A percentile compares a stretch with the other conserved stretches of the same genome.
These are phyloP conservation scores for Arabidopsis arenosa DNA, from an alignment of 345 rosid species.

Conservation along the genomic window DNA sequence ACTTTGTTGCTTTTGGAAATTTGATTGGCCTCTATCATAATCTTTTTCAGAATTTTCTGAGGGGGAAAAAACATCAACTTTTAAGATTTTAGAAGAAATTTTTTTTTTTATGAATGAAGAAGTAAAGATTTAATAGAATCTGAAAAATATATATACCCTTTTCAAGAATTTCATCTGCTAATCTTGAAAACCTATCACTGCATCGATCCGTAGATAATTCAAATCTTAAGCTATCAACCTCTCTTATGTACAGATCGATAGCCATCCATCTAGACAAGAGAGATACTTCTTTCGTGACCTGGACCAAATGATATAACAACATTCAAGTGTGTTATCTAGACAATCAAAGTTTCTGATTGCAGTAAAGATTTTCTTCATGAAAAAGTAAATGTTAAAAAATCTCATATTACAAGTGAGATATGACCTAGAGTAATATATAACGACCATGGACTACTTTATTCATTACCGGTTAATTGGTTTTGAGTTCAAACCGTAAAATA, in stretches of 20 bases:
- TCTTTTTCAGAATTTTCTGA: conserved; percentile 63
- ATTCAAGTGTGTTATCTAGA: conserved; percentile 8
- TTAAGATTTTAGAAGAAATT: neutral
- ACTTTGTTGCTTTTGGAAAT: conserved; percentile 55
- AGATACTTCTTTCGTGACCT: conserved; percentile 95
- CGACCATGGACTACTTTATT: neutral
- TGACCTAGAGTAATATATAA: neutral
- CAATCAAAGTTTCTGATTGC: neutral
- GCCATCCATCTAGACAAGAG: conserved; percentile 99
- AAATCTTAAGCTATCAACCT: conserved; percentile 89
- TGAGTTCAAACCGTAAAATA: neutral
- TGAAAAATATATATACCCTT: conserved; percentile 40
- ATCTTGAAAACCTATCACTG: conserved; percentile 63
- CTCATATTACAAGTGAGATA: neutral
- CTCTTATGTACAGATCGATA: conserved; percentile 85
- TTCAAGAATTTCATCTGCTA: conserved; percentile 86
- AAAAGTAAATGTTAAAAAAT: neutral
- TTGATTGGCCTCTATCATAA: conserved; percentile 58
- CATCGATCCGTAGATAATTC: conserved; percentile 86
- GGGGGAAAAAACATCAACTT: conserved; percentile 29
- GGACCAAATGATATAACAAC: conserved; percentile 45
- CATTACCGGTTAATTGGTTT: neutral
- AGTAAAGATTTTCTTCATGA: neutral
- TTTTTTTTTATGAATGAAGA: no score
- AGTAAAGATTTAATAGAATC: neutral